A percentile compares a stretch with the other conserved stretches of the same genome.
phyloP scores from a whole-genome alignment of 257 asterid genomes.

The Schizonepeta tenuifolia region DNA sequence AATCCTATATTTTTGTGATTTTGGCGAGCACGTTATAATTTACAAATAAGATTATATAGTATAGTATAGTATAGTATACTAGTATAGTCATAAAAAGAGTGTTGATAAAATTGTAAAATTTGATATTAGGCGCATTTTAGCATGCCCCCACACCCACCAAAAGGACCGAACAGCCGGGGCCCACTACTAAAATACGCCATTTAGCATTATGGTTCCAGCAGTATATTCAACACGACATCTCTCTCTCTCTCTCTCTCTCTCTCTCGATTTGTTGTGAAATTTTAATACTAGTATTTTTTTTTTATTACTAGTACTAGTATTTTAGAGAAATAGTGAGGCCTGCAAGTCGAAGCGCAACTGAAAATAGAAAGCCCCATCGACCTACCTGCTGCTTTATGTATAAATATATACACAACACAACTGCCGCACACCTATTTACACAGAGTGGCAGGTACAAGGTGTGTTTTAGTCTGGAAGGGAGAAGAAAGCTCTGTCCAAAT shows the following conservation, averaged over 20 bases:
- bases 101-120: neutral
- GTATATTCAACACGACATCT: slow-evolving; percentile 31
- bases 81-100: too few relatives aligned
- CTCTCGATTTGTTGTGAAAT: slow-evolving; percentile 24
- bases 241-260: neutral
- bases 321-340: slow-evolving; percentile 24
- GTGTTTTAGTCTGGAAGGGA: slow-evolving; percentile 23
- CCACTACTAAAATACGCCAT: slow-evolving; percentile 46
- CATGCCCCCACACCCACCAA: slow-evolving; percentile 35
- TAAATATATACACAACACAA: slow-evolving; percentile 32
- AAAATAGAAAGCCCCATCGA: slow-evolving; percentile 42
- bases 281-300: slow-evolving; percentile 7
- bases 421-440: slow-evolving; percentile 27
- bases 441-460: slow-evolving; percentile 34
- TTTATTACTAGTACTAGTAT: neutral
- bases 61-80: too few relatives aligned
- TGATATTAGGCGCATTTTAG: slow-evolving; percentile 38
- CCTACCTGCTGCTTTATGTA: slow-evolving; percentile 34
- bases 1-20: too few relatives aligned
- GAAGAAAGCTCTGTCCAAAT: slow-evolving; percentile 5
- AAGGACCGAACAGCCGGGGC: slow-evolving; percentile 31
- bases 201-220: slow-evolving; percentile 18
- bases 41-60: too few relatives aligned
- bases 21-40: too few relatives aligned
- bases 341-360: slow-evolving; percentile 45